Evolutionary conservation across 2,329 filamentous ascomycete species (phyloP).

Genomic region (Fusarium succisae): DNA sequence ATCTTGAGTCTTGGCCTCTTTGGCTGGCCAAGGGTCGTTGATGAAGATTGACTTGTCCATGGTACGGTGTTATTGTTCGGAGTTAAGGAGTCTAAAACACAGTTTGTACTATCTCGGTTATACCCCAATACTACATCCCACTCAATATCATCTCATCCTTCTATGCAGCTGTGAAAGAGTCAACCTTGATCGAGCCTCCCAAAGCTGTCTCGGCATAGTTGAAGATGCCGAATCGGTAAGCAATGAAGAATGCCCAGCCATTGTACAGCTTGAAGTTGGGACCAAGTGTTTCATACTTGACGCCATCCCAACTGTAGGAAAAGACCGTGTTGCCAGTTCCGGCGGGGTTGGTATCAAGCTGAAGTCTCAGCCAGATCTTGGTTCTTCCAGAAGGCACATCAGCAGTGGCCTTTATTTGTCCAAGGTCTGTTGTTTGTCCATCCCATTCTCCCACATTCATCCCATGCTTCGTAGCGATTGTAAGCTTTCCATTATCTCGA

Average conservation of each 20-base stretch:
- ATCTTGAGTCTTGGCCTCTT: neutral
- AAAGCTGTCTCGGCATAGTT: slow-evolving; percentile 57
- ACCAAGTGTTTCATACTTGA: slow-evolving; percentile 42
- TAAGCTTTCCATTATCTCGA: slow-evolving; percentile 41
- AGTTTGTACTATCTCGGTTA: neutral
- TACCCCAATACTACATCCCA: neutral
- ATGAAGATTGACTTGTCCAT: no score
- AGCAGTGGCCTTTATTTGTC: slow-evolving; percentile 32
- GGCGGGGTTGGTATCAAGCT: slow-evolving; percentile 38
- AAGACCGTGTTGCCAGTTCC: slow-evolving; percentile 36
- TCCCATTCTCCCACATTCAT: slow-evolving; percentile 50
- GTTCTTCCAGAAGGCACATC: slow-evolving; percentile 27
- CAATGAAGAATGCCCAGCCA: slow-evolving; percentile 59
- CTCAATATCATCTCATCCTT: neutral
- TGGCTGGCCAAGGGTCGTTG: no score
- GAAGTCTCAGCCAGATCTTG: slow-evolving; percentile 37
- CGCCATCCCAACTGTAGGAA: slow-evolving; percentile 29
- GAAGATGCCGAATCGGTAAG: slow-evolving; percentile 60
- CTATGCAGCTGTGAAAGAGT: slow-evolving; percentile 29
- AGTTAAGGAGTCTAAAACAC: neutral
- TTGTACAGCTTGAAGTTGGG: slow-evolving; percentile 49
- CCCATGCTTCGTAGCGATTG: slow-evolving; percentile 49
- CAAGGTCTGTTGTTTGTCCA: slow-evolving; percentile 27
- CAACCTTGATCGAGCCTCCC: slow-evolving; percentile 47
- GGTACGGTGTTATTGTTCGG: neutral